Conservation (phyloP, 768 basidiomycete genomes). For the Glaciozyma antarctica region DNA sequence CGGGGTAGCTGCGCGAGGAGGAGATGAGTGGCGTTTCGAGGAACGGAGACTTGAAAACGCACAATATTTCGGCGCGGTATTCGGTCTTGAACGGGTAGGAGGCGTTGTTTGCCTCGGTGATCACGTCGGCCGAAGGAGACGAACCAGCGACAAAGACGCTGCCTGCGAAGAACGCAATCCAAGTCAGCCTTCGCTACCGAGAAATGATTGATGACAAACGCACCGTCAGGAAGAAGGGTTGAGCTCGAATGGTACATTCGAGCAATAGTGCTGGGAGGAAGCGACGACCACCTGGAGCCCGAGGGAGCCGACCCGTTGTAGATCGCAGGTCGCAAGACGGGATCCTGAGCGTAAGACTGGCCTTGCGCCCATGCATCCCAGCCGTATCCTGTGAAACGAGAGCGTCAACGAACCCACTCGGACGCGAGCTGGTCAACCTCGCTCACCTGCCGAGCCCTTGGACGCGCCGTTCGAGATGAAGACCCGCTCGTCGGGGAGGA, state of each 20-base stretch:
- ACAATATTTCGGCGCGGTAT: slow-evolving; percentile 49
- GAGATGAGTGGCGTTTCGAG: neutral
- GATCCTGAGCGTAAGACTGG: slow-evolving; percentile 61
- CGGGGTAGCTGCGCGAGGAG: neutral
- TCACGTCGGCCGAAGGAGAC: slow-evolving; percentile 71
- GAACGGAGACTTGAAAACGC: neutral
- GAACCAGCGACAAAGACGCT: slow-evolving; percentile 75
- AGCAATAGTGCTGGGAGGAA: slow-evolving; percentile 42
- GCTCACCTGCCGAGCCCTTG: neutral
- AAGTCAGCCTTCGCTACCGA: neutral
- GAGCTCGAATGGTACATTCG: slow-evolving; percentile 85
- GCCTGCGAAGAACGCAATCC: neutral
- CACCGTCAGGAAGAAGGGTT: slow-evolving; percentile 69
- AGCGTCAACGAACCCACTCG: too few species aligned
- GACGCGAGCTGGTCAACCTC: too few species aligned
- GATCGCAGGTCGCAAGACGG: slow-evolving; percentile 60
- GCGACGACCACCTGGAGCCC: slow-evolving; percentile 52
- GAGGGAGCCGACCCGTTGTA: slow-evolving; percentile 64
- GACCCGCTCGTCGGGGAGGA: slow-evolving; percentile 9
- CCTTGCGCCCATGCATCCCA: slow-evolving; percentile 49
- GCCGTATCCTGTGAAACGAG: slow-evolving; percentile 39
- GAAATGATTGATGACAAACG: slow-evolving; percentile 30
- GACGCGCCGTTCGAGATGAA: slow-evolving; percentile 2
- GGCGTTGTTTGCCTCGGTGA: neutral
- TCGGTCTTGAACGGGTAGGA: slow-evolving; percentile 45